A percentile compares a stretch with the other conserved stretches of the same genome.
Conservation (phyloP, 306 rosid species). For the Ammopiptanthus mongolicus region DNA sequence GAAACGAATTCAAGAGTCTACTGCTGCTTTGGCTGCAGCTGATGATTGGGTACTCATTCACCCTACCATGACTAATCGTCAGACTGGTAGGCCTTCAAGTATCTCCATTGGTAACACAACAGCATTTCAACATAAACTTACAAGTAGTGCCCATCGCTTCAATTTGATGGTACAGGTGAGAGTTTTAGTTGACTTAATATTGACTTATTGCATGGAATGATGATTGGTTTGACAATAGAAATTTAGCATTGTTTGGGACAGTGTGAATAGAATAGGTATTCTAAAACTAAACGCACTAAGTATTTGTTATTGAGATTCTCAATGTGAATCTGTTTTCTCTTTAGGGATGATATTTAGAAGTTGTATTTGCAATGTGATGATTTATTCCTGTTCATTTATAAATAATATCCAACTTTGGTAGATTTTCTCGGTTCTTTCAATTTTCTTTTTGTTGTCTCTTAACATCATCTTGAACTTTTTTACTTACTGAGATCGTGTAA, state of each 20-base stretch:
- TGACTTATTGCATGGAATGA: neutral
- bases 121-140: constrained; percentile 79
- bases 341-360: neutral
- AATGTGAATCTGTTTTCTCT: neutral
- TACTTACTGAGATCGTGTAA: neutral
- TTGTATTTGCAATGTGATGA: neutral
- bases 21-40: constrained; percentile 97
- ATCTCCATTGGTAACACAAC: constrained; percentile 38
- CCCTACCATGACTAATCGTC: constrained; percentile 60
- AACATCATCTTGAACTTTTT: neutral
- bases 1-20: constrained; percentile 94
- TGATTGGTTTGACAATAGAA: constrained; percentile 6
- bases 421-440: neutral
- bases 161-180: constrained; percentile 99
- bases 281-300: neutral
- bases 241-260: neutral
- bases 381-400: constrained; percentile 7
- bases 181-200: neutral
- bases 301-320: constrained; percentile 10
- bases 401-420: neutral
- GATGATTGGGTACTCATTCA: constrained; percentile 88
- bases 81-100: constrained; percentile 59
- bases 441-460: constrained; percentile 4
- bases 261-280: neutral
- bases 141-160: constrained; percentile 96